Evolutionary conservation across 257 asterid genomes (phyloP).

Genomic region (Parsonsia alboflavescens): DNA sequence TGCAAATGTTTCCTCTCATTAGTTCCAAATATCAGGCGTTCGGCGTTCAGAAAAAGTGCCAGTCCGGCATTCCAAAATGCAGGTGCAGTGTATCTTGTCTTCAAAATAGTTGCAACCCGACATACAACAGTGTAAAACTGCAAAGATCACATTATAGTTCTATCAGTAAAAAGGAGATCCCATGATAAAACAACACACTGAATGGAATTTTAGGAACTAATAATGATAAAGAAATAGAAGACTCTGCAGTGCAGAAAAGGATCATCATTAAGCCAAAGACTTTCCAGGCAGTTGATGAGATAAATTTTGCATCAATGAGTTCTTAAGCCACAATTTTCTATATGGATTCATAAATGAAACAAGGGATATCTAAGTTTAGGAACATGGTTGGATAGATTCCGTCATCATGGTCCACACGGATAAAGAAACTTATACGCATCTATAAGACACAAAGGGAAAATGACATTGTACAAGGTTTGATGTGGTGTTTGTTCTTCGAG

Average conservation of each 20-base stretch:
- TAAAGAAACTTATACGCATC: not conserved
- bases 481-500: no score
- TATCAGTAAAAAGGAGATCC: not conserved
- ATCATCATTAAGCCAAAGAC: not conserved
- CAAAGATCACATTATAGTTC: constrained; percentile 14
- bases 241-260: not conserved
- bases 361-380: not conserved
- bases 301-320: not conserved
- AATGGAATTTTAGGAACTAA: not conserved
- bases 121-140: constrained; percentile 72
- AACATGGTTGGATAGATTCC: no score
- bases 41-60: constrained; percentile 66
- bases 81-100: constrained; percentile 84
- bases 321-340: not conserved
- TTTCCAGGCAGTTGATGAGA: not conserved
- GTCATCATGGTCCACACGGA: not conserved
- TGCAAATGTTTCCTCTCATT: constrained; percentile 62
- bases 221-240: not conserved
- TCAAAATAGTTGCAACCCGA: constrained; percentile 81
- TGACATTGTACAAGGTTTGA: no score
- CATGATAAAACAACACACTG: not conserved
- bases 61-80: constrained; percentile 94
- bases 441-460: not conserved
- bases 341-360: not conserved
- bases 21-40: constrained; percentile 40